phyloP scores from a whole-genome alignment of 495 filamentous ascomycete species.

The Penicillium paxilli region DNA sequence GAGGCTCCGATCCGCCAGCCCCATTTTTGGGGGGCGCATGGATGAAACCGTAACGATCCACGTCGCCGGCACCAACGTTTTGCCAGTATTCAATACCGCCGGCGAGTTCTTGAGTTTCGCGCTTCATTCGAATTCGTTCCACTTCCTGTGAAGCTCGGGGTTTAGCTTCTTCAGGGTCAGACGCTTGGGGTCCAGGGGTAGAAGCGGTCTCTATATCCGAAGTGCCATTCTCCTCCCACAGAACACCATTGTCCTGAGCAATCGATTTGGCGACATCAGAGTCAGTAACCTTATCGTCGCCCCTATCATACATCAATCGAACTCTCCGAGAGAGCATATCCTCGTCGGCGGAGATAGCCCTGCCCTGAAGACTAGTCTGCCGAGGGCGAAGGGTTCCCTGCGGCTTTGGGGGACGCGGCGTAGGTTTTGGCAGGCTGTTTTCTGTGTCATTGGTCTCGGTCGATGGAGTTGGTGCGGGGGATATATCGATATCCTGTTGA shows the following conservation, averaged over 20 bases:
- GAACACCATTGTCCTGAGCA: conserved; percentile 57
- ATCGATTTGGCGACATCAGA: conserved; percentile 43
- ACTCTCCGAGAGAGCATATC: conserved; percentile 86
- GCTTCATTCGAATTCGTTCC: conserved; percentile 35
- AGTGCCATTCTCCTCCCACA: conserved; percentile 55
- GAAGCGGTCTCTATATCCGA: conserved; percentile 44
- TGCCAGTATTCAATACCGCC: conserved; percentile 97
- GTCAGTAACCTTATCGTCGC: conserved; percentile 55
- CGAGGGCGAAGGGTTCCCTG: conserved; percentile 35
- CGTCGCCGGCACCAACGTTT: conserved; percentile 78
- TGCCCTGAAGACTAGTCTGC: conserved; percentile 31
- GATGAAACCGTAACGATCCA: conserved; percentile 97
- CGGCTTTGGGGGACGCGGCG: conserved; percentile 41
- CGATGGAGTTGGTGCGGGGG: conserved; percentile 1
- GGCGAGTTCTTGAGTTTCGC: conserved; percentile 62
- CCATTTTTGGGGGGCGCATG: conserved; percentile 40
- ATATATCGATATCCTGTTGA: conserved; percentile 5
- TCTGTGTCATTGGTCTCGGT: conserved; percentile 13
- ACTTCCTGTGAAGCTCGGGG: conserved; percentile 25
- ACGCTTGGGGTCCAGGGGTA: conserved; percentile 25
- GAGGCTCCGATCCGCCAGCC: conserved; percentile 42
- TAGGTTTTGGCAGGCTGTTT: conserved; percentile 32
- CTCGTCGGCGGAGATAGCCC: conserved; percentile 68
- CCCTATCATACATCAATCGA: conserved; percentile 86
- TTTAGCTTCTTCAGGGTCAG: conserved; percentile 19